Percentiles rank a stretch among this genome's conserved stretches.
Evolutionary conservation across 2,329 filamentous ascomycete genomes (phyloP).

Genomic region (Fusarium sambucinum): DNA sequence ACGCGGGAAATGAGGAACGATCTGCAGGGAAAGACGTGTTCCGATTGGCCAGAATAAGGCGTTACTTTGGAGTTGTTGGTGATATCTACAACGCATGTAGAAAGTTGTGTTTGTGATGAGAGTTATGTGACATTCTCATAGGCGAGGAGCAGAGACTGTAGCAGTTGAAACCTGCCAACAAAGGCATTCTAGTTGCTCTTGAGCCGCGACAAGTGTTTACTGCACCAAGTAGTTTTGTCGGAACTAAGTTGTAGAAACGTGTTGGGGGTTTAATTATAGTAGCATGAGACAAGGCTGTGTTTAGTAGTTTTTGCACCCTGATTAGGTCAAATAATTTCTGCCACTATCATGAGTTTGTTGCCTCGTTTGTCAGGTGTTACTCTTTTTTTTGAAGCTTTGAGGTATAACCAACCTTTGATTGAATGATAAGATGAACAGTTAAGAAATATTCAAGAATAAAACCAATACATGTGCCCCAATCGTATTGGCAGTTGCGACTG

Average conservation of each 20-base stretch:
- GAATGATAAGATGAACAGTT: no score
- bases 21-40: slow-evolving; percentile 21
- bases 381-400: no score
- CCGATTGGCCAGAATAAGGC: slow-evolving; percentile 22
- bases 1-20: slow-evolving; percentile 17
- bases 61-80: slow-evolving; percentile 10
- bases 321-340: no score
- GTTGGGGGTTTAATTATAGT: background rate
- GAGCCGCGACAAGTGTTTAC: background rate
- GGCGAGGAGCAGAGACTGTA: background rate
- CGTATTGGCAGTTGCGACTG: no score
- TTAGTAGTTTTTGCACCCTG: background rate
- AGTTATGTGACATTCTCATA: background rate
- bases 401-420: no score
- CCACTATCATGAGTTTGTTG: no score
- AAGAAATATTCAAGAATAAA: no score
- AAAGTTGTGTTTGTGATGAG: slow-evolving; percentile 3
- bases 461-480: no score
- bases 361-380: background rate
- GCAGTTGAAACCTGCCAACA: background rate
- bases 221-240: no score
- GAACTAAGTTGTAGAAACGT: background rate
- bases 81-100: slow-evolving; percentile 7
- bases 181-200: background rate
- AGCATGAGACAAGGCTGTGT: background rate